Percentiles rank a stretch among this genome's conserved stretches.
Evolutionary conservation across 306 rosid species (phyloP).

Genomic region (apple (Malus domestica)): ASM211411v1 NC_041795.1:36188001-36188500

Average conservation of each 20-base stretch:
- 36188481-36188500: not conserved
- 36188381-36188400: constrained; percentile 94
- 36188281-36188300: not conserved
- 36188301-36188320: not conserved
- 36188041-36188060: not conserved
- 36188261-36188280: constrained; percentile 12
- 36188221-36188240: constrained; percentile 85
- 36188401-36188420: constrained; percentile 89
- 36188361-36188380: constrained; percentile 94
- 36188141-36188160: constrained; percentile 95
- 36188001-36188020: not conserved
- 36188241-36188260: not conserved
- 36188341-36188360: constrained; percentile 98
- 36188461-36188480: not conserved
- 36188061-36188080: constrained; percentile 61
- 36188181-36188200: constrained; percentile 98
- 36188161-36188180: constrained; percentile 99
- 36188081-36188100: constrained; percentile 96
- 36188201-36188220: constrained; percentile 97
- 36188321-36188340: constrained; percentile 61
- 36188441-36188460: constrained; percentile 9
- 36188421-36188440: constrained; percentile 87
- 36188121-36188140: constrained; percentile 99
- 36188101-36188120: constrained; percentile 97
- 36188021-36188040: not conserved